Conservation (phyloP, 495 filamentous ascomycete genomes). For the Aspergillus sclerotioniger region DNA sequence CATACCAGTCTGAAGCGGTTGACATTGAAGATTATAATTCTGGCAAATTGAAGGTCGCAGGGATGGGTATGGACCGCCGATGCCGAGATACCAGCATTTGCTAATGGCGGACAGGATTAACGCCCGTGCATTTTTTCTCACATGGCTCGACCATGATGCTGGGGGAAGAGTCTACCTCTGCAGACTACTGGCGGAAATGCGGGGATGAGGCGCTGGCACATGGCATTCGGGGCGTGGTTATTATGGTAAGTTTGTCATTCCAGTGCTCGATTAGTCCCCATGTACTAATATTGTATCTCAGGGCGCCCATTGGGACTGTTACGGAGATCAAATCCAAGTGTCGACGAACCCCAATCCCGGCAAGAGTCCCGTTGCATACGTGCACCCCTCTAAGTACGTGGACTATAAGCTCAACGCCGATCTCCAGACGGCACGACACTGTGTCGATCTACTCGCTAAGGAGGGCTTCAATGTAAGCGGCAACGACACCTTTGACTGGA, state of each 20-base stretch:
- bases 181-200: constrained; percentile 60
- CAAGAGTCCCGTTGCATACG: constrained; percentile 58
- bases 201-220: constrained; percentile 56
- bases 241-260: constrained; percentile 50
- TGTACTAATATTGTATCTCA: constrained; percentile 14
- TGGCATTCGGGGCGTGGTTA: constrained; percentile 57
- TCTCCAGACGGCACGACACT: constrained; percentile 42
- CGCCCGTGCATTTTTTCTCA: constrained; percentile 65
- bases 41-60: too few species aligned
- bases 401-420: constrained; percentile 56
- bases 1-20: too few species aligned
- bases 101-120: constrained; percentile 21
- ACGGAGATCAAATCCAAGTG: constrained; percentile 50
- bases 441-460: constrained; percentile 40
- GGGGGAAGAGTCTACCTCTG: constrained; percentile 56
- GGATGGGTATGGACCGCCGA: background rate
- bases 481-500: constrained; percentile 58
- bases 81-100: background rate
- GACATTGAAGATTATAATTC: too few species aligned
- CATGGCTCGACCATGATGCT: constrained; percentile 70
- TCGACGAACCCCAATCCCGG: constrained; percentile 53
- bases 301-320: constrained; percentile 61
- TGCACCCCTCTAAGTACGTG: constrained; percentile 57
- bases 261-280: background rate
- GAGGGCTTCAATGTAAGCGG: constrained; percentile 49